Evolutionary conservation across 129 eudicot genomes (phyloP), one percentile per base, ranked within the genome.

Genomic region (Pulicaria dysenterica): DNA sequence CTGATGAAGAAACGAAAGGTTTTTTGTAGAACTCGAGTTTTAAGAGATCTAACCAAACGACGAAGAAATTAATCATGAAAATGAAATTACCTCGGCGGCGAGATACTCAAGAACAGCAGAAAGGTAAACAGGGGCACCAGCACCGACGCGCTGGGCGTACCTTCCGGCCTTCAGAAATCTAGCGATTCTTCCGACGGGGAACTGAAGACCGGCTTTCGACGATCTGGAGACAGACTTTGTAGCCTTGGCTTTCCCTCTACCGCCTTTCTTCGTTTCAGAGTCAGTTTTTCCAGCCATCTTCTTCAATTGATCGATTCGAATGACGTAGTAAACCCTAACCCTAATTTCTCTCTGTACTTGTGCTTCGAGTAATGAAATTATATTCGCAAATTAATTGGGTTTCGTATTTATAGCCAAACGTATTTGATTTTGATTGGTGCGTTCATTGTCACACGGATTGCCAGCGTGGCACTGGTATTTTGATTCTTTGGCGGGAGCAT

Each of bases 101-200:
- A 64, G 70, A 7, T 64, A 64, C 70, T 64, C 70, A 5, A 64
- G 70, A 64, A 64, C 70, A 24, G 70, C 70, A 3, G 70, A 31
- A 11, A 64, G 70, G 14, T 44, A 64, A 24, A 64, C 70, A 8
- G 70, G 70, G 44, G 70, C 54, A 1, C 70, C 70, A 38, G 48
- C 70, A 3, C 70, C 70, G 16, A 64, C 70, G 19, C 70, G 70
- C 34, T 64, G 53, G 6, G 70, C 70, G 7, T 64, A 64, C 51
- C 44, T 64, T 42, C 70, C 70, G 8, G 51, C 70, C 39, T 64
- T 64, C 0, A 64, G 12, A 6, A 64, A 64, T 53, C 70, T 64
- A 17, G 70, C 70, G 51, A 64, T 64, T 46, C 70, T 64, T 3
- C 70, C 70, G 38, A 64, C 70, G 16, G 70, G 69, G 38, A 64